Evolutionary conservation across 2,329 filamentous ascomycete species (phyloP), one percentile per base, ranked within the genome.

Genomic region (Bipolaris victoriae): DNA sequence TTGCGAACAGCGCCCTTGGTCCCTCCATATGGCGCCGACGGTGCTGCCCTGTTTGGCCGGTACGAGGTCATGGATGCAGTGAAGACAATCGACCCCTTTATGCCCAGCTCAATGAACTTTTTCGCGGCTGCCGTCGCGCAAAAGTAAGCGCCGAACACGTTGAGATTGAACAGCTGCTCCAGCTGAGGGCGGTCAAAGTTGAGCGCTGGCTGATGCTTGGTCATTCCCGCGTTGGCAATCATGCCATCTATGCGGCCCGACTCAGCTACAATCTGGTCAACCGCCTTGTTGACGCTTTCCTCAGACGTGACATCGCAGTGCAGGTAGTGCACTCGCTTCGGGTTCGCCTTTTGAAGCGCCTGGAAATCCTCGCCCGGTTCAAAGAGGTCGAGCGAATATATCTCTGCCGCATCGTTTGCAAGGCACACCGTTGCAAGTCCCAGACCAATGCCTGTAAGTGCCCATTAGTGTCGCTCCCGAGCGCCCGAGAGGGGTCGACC

Each of bases 171-270:
- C 10, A 83, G 67, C 35, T 76, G 71, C 60, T 82, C 76, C 26
- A 83, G 78, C 57, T 83, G 80, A 36, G 80, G 80, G 9, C 76
- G 77, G 7, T 79, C 81, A 47, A 82, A 84, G 48, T 84, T 78
- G 10, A 84, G 70, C 0, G 82, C 82, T 3, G 82, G 72, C 68
- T 84, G 82, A 60, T 82, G 80, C 63, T 81, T 82, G 20, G 82
- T 84, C 52, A 79, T 75, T 40, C 82, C 82, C 2, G 82, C 82
- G 56, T 84, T 84, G 35, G 78, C 78, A 13, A 84, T 79, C 73
- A 84, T 81, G 11, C 82, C 82, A 56, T 84, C 78, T n/a, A 83
- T 68, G 3, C 74, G 76, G 29, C 81, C 81, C 10, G 75, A 74
- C 51, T 81, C 76, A n/a, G 69, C 70, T 9, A 84, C 71, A 18